Percentiles rank a stretch among this genome's conserved stretches.
Conservation (phyloP, 192 early-diverging fungal species). For the Paraglomus occultum region DNA sequence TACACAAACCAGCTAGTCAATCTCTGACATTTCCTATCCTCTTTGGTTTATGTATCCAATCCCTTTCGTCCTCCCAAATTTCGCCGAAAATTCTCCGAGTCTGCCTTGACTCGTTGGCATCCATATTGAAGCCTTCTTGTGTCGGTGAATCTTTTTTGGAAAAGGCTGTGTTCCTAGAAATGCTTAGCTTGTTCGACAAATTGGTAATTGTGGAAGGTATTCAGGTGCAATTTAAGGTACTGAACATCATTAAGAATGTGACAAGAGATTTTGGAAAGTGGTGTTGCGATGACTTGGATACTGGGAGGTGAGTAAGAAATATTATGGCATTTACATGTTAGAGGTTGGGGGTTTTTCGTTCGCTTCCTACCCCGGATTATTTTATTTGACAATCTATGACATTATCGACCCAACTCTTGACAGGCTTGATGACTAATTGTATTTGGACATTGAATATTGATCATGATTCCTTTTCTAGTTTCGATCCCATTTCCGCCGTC, state of each 20-base stretch:
- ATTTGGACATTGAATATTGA: no score
- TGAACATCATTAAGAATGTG: constrained; percentile 47
- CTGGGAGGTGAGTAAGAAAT: constrained; percentile 21
- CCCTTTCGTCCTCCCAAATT: not conserved
- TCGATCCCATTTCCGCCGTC: no score
- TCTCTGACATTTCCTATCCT: no score
- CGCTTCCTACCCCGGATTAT: not conserved
- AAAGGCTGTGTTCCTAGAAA: constrained; percentile 60
- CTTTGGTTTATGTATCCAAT: no score
- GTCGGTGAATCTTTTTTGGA: constrained; percentile 40
- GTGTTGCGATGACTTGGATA: constrained; percentile 42
- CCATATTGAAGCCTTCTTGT: constrained; percentile 50
- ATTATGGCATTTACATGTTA: not conserved
- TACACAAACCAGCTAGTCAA: no score
- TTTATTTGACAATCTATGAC: no score
- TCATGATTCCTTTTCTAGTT: no score
- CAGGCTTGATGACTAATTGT: not conserved
- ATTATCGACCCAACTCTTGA: no score
- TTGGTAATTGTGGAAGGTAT: constrained; percentile 58
- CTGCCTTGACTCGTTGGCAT: constrained; percentile 53
- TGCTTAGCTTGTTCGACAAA: constrained; percentile 69
- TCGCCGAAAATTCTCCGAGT: constrained; percentile 35
- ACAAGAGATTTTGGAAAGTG: constrained; percentile 38
- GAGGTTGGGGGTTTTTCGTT: not conserved
- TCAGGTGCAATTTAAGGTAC: constrained; percentile 4